phyloP scores from a whole-genome alignment of 2,329 filamentous ascomycete species.

The Colletotrichum noveboracense region DNA sequence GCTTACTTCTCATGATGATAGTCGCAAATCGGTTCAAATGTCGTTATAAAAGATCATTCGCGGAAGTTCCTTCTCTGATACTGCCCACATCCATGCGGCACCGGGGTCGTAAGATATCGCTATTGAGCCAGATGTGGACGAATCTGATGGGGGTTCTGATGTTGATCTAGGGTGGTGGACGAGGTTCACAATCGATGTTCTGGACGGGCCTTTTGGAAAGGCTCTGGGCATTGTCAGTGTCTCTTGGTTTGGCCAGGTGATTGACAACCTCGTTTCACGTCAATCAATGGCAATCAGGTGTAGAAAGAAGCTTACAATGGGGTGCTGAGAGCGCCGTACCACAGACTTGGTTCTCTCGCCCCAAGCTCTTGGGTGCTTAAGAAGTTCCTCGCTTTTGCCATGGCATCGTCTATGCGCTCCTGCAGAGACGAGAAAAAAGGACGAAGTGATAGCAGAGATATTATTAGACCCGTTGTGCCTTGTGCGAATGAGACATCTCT shows the following conservation, averaged over 20 bases:
- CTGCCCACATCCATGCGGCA: conserved; percentile 43
- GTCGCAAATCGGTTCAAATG: background rate
- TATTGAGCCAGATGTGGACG: conserved; percentile 31
- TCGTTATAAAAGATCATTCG: conserved; percentile 38
- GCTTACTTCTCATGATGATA: background rate
- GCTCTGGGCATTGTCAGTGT: background rate
- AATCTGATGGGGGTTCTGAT: background rate
- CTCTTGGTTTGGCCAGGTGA: conserved; percentile 25
- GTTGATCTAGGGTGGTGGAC: conserved; percentile 55
- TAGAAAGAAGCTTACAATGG: conserved; percentile 50
- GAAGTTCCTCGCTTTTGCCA: conserved; percentile 55
- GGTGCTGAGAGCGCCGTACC: conserved; percentile 70
- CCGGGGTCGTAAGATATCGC: conserved; percentile 40
- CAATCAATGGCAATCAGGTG: background rate
- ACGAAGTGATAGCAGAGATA: conserved; percentile 61
- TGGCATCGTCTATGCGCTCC: conserved; percentile 56
- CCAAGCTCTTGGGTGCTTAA: conserved; percentile 47
- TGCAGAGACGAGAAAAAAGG: conserved; percentile 60
- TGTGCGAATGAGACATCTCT: conserved; percentile 68
- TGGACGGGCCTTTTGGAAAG: background rate
- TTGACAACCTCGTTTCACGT: background rate
- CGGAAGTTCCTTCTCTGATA: conserved; percentile 37
- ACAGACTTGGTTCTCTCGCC: conserved; percentile 67
- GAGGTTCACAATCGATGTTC: conserved; percentile 33
- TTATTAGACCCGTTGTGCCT: conserved; percentile 67